Conservation (phyloP, 495 filamentous ascomycete species). For the Aspergillus leporis region DNA sequence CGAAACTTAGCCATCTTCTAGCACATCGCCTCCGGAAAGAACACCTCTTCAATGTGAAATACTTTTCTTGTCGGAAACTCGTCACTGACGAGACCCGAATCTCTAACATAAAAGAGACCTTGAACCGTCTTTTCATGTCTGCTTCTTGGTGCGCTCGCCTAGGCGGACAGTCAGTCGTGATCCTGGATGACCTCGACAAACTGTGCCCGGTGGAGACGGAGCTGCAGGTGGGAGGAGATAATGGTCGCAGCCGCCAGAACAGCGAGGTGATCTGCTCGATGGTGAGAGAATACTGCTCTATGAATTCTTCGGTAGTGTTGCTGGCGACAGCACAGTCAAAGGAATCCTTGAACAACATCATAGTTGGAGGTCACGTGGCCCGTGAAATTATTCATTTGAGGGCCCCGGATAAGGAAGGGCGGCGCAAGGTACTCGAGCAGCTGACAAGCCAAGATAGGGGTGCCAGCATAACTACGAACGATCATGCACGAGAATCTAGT, state of each 20-base stretch:
- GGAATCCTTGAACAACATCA: conserved; percentile 77
- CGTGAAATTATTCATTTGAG: conserved; percentile 81
- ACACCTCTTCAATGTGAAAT: conserved; percentile 72
- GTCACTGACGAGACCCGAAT: conserved; percentile 87
- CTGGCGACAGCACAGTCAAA: conserved; percentile 92
- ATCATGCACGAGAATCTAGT: conserved; percentile 38
- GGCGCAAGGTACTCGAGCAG: conserved; percentile 77
- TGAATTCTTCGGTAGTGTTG: conserved; percentile 76
- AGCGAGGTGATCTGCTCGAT: conserved; percentile 86
- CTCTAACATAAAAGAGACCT: conserved; percentile 83
- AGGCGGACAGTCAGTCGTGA: conserved; percentile 77
- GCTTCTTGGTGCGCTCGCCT: conserved; percentile 87
- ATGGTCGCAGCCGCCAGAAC: conserved; percentile 85
- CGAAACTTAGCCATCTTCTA: conserved; percentile 65
- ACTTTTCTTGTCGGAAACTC: conserved; percentile 79
- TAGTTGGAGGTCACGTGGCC: conserved; percentile 78
- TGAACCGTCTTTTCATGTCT: conserved; percentile 78
- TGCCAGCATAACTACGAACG: conserved; percentile 39
- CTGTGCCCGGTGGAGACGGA: conserved; percentile 92
- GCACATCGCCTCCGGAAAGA: conserved; percentile 65
- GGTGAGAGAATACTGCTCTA: conserved; percentile 74
- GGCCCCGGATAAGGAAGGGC: conserved; percentile 89
- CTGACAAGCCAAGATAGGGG: conserved; percentile 41
- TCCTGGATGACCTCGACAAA: conserved; percentile 91
- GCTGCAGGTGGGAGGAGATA: conserved; percentile 86